Conservation (phyloP, 805 yeast species). For the Priceomyces melissophilus region DNA sequence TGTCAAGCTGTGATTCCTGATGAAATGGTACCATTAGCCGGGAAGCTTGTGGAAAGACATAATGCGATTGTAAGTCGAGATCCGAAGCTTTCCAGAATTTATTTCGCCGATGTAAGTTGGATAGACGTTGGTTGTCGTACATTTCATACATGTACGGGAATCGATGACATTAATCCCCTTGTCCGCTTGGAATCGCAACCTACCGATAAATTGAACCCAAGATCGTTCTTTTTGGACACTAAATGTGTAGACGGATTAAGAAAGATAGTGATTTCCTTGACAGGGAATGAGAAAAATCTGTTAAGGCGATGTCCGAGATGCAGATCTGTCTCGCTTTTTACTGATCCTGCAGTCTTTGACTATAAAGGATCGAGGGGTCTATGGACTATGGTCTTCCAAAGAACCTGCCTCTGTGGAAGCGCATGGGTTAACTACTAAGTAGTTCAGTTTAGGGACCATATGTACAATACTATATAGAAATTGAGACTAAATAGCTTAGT, state of each 20-base stretch:
- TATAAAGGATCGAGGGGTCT: constrained; percentile 27
- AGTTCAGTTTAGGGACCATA: background rate
- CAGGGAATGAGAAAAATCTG: background rate
- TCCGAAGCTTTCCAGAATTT: constrained; percentile 51
- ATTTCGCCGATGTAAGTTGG: constrained; percentile 68
- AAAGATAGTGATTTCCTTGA: constrained; percentile 26
- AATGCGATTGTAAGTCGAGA: constrained; percentile 40
- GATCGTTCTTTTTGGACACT: constrained; percentile 18
- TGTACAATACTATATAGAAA: background rate
- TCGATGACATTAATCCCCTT: background rate
- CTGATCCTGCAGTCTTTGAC: constrained; percentile 38
- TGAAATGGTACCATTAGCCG: constrained; percentile 37
- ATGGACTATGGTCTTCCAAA: constrained; percentile 66
- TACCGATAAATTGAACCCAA: constrained; percentile 12
- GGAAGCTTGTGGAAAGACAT: constrained; percentile 47
- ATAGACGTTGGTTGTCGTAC: constrained; percentile 37
- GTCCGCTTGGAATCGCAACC: background rate
- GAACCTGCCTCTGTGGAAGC: constrained; percentile 77
- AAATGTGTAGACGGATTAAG: constrained; percentile 37
- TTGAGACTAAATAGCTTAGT: background rate
- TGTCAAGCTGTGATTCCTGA: constrained; percentile 59
- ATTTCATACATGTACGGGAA: background rate
- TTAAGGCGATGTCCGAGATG: constrained; percentile 41
- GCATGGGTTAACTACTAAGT: constrained; percentile 52
- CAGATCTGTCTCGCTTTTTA: constrained; percentile 37